Percentiles rank a stretch among this genome's conserved stretches.
These are phyloP conservation scores for Torulaspora gathmanii DNA, from an alignment of 805 yeast species.

Conservation along the genomic window DNA sequence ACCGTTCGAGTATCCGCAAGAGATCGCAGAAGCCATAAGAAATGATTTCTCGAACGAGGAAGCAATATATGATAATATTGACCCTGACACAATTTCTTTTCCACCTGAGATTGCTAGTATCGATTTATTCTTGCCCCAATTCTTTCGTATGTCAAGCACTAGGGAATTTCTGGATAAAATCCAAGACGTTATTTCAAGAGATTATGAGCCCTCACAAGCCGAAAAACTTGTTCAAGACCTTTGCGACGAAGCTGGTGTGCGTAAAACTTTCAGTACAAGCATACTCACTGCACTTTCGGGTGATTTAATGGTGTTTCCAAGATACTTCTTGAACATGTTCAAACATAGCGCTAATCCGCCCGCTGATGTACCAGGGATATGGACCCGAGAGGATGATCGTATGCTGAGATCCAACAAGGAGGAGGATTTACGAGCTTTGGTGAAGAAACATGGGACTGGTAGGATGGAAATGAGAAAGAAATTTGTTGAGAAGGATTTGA, in stretches of 20 bases:
- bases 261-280: conserved; percentile 41
- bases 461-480: conserved; percentile 41
- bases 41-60: conserved; percentile 32
- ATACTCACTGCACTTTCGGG: conserved; percentile 43
- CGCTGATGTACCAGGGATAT: conserved; percentile 41
- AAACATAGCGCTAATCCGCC: conserved; percentile 43
- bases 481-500: conserved; percentile 37
- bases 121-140: conserved; percentile 34
- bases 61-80: conserved; percentile 27
- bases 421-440: conserved; percentile 35
- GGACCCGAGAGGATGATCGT: conserved; percentile 44
- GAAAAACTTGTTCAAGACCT: conserved; percentile 40
- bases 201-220: conserved; percentile 41
- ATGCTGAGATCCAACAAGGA: conserved; percentile 34
- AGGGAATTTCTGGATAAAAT: conserved; percentile 36
- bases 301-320: conserved; percentile 41
- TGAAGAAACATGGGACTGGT: conserved; percentile 39
- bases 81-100: conserved; percentile 31
- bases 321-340: conserved; percentile 40
- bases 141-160: conserved; percentile 29
- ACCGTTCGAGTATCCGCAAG: conserved; percentile 35
- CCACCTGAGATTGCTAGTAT: conserved; percentile 34
- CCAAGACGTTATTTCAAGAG: conserved; percentile 39
- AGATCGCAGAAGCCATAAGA: conserved; percentile 35
- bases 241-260: conserved; percentile 41